Conservation (phyloP, 495 filamentous ascomycete genomes). For the Trichoderma asperelloides region DNA sequence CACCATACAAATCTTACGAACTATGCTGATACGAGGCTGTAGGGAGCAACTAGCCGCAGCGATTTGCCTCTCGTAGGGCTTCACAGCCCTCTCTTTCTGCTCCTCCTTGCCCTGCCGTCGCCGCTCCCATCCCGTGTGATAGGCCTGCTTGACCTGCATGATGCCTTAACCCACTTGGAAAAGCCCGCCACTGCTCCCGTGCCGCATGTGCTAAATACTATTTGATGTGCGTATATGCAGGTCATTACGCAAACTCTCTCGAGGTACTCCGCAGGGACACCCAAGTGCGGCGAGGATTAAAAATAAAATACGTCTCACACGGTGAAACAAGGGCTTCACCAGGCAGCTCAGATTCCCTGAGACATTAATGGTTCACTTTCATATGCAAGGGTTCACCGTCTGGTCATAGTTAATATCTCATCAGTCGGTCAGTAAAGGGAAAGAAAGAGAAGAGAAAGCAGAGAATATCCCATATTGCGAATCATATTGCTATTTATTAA, state of each 20-base stretch:
- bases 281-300: too few species aligned
- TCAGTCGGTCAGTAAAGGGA: neutral
- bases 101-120: neutral
- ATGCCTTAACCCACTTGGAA: neutral
- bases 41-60: too few species aligned
- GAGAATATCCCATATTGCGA: neutral
- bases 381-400: too few species aligned
- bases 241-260: neutral
- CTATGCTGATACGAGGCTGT: too few species aligned
- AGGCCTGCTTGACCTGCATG: neutral
- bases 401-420: neutral
- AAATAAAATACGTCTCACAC: too few species aligned
- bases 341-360: neutral
- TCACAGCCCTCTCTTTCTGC: neutral
- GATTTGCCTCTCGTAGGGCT: neutral
- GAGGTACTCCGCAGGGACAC: neutral
- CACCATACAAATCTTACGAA: too few species aligned
- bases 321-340: too few species aligned
- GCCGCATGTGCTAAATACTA: too few species aligned
- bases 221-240: too few species aligned
- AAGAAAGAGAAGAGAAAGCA: neutral
- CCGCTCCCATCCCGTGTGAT: neutral
- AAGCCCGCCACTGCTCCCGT: neutral
- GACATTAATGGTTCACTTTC: neutral
- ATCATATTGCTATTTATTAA: constrained; percentile 8